Percentiles rank a stretch among this genome's conserved stretches.
These are phyloP conservation scores for Hyphodiscus sp. DNA, from an alignment of 2,329 filamentous ascomycete species.

Conservation along the genomic window DNA sequence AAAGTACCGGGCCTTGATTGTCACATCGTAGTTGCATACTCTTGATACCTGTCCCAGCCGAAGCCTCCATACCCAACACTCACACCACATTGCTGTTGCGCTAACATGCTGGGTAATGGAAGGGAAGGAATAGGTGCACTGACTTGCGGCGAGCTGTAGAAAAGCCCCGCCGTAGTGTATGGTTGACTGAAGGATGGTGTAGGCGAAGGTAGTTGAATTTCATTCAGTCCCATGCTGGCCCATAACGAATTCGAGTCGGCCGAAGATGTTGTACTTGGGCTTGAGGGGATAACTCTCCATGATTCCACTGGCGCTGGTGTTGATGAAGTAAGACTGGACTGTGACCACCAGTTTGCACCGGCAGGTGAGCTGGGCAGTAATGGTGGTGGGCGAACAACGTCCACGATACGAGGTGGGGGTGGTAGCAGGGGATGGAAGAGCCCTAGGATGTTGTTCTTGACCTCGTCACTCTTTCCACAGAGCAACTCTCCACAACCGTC, in stretches of 20 bases:
- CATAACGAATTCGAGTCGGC: slow-evolving; percentile 71
- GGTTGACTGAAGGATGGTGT: slow-evolving; percentile 75
- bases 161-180: slow-evolving; percentile 65
- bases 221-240: slow-evolving; percentile 69
- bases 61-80: slow-evolving; percentile 71
- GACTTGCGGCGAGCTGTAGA: slow-evolving; percentile 73
- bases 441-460: slow-evolving; percentile 77
- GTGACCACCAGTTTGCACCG: slow-evolving; percentile 74
- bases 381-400: slow-evolving; percentile 79
- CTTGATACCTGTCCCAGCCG: slow-evolving; percentile 79
- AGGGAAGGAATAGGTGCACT: slow-evolving; percentile 69
- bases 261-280: slow-evolving; percentile 68
- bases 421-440: slow-evolving; percentile 83
- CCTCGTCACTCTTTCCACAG: slow-evolving; percentile 84
- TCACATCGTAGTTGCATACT: slow-evolving; percentile 86
- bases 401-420: slow-evolving; percentile 79
- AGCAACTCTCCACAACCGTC: slow-evolving; percentile 92
- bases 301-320: slow-evolving; percentile 70
- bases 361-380: slow-evolving; percentile 77
- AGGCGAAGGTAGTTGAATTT: slow-evolving; percentile 70
- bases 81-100: slow-evolving; percentile 75
- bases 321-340: slow-evolving; percentile 56
- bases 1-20: slow-evolving; percentile 42
- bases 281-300: slow-evolving; percentile 89
- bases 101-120: slow-evolving; percentile 79